These are phyloP conservation scores for Trichophyton rubrum DNA, from an alignment of 2,329 filamentous ascomycete genomes.

Conservation along the genomic window DNA sequence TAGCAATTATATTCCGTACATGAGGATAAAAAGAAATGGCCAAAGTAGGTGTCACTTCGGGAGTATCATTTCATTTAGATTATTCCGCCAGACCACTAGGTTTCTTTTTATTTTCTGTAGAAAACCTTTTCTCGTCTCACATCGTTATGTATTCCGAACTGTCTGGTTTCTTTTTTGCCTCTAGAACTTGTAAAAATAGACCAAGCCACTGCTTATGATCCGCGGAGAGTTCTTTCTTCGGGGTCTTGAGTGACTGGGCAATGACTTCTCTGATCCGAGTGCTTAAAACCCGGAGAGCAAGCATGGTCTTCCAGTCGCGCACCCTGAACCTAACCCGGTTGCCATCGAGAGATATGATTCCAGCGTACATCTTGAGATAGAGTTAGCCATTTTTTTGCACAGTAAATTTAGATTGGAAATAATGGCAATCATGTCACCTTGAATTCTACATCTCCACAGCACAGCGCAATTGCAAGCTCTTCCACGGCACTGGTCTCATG, in stretches of 20 bases:
- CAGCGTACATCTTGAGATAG: conserved; percentile 34
- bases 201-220: conserved; percentile 64
- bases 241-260: conserved; percentile 48
- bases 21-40: background rate
- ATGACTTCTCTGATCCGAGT: conserved; percentile 63
- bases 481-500: conserved; percentile 76
- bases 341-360: conserved; percentile 74
- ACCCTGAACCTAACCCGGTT: conserved; percentile 75
- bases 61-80: background rate
- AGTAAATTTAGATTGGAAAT: background rate
- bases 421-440: conserved; percentile 44
- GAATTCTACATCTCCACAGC: conserved; percentile 80
- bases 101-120: background rate
- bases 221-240: conserved; percentile 34
- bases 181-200: conserved; percentile 58
- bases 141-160: background rate
- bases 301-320: conserved; percentile 77
- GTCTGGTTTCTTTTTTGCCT: conserved; percentile 7
- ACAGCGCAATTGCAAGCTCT: conserved; percentile 66
- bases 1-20: background rate
- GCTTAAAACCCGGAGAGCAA: conserved; percentile 74
- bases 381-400: background rate
- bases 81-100: background rate
- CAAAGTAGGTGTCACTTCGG: background rate
- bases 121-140: background rate